Conservation (phyloP, 352 stramenopile species). For the Phytophthora ohioensis region DNA sequence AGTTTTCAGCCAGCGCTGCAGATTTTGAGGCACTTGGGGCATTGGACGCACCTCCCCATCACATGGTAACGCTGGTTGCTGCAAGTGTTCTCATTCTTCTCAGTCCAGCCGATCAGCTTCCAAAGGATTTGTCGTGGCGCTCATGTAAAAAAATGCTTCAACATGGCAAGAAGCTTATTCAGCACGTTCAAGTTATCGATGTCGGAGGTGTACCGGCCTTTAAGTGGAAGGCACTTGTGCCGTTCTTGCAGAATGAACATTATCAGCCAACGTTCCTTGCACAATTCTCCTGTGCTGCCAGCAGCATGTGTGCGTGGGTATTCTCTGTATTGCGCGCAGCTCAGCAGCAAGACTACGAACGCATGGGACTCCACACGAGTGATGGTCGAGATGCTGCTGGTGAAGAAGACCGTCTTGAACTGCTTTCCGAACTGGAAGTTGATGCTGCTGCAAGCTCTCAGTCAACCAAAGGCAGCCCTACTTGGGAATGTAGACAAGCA, state of each 20-base stretch:
- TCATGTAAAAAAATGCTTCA: slow-evolving; percentile 74
- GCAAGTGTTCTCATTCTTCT: slow-evolving; percentile 78
- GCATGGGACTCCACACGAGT: slow-evolving; percentile 31
- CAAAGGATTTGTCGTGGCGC: slow-evolving; percentile 74
- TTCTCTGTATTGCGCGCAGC: slow-evolving; percentile 50
- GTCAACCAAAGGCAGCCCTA: slow-evolving; percentile 2
- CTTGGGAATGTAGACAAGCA: slow-evolving; percentile 13
- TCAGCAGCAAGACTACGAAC: slow-evolving; percentile 48
- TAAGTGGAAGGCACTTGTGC: slow-evolving; percentile 78
- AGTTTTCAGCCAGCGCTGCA: slow-evolving; percentile 48
- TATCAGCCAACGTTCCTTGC: slow-evolving; percentile 72
- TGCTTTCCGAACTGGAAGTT: slow-evolving; percentile 69
- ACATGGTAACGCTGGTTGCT: slow-evolving; percentile 68
- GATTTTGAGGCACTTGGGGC: slow-evolving; percentile 65
- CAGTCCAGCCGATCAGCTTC: slow-evolving; percentile 72
- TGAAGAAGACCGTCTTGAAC: slow-evolving; percentile 58
- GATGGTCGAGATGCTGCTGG: slow-evolving; percentile 14
- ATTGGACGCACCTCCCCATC: slow-evolving; percentile 53
- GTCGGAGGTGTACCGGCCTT: slow-evolving; percentile 57
- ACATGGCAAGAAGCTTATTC: slow-evolving; percentile 56
- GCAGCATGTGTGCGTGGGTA: slow-evolving; percentile 74
- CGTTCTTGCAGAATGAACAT: slow-evolving; percentile 78
- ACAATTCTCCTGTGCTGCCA: slow-evolving; percentile 58
- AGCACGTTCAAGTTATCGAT: slow-evolving; percentile 54
- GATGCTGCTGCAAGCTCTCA: slow-evolving; percentile 48